Percentiles rank a stretch among this genome's conserved stretches.
Conservation (phyloP, 805 yeast genomes). For the Pichia nakasei region DNA sequence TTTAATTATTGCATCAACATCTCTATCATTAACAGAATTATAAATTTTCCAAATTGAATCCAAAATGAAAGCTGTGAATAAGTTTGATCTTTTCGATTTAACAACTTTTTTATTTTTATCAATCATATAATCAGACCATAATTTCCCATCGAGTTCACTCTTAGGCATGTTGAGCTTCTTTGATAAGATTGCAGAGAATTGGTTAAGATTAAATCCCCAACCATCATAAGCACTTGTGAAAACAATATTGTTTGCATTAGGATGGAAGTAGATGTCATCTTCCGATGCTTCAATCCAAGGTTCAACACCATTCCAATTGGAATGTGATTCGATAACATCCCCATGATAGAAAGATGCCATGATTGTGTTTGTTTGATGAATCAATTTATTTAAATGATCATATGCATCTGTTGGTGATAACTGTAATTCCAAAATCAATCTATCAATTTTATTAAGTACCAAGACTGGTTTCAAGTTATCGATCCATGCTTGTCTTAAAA, state of each 20-base stretch:
- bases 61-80: slow-evolving; percentile 78
- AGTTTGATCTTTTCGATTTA: slow-evolving; percentile 56
- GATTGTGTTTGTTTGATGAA: slow-evolving; percentile 93
- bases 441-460: slow-evolving; percentile 85
- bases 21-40: slow-evolving; percentile 55
- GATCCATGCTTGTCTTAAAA: slow-evolving; percentile 89
- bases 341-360: slow-evolving; percentile 90
- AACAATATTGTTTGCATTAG: slow-evolving; percentile 79
- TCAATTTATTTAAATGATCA: slow-evolving; percentile 61
- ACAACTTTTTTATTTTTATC: slow-evolving; percentile 85
- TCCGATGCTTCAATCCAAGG: slow-evolving; percentile 68
- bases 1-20: slow-evolving; percentile 64
- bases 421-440: slow-evolving; percentile 74
- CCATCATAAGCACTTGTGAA: slow-evolving; percentile 92
- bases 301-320: slow-evolving; percentile 41
- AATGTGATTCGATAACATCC: slow-evolving; percentile 83
- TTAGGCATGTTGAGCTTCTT: slow-evolving; percentile 78
- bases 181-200: slow-evolving; percentile 80
- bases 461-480: slow-evolving; percentile 83
- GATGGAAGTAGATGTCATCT: slow-evolving; percentile 75
- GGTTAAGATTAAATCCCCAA: slow-evolving; percentile 92
- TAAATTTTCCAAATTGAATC: slow-evolving; percentile 93
- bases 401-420: slow-evolving; percentile 82
- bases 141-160: slow-evolving; percentile 67
- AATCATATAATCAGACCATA: slow-evolving; percentile 91